Base-by-base conservation (phyloP, 2,329 filamentous ascomycete genomes). In the Trichoderma gracile region DNA sequence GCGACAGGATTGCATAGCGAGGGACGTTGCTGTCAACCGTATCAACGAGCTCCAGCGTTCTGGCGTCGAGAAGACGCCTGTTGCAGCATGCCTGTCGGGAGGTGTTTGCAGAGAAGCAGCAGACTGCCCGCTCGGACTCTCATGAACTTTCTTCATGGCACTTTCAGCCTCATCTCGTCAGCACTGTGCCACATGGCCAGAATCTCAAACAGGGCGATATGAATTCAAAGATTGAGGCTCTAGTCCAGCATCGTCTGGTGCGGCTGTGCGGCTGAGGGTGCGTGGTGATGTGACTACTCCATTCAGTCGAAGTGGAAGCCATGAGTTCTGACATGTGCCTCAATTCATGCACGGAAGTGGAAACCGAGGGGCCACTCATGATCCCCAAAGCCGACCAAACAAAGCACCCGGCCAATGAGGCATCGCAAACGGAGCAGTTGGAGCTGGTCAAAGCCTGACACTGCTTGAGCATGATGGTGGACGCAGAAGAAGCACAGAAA, bases 1-100 rank as follows among this genome's bases (percentile, higher is more conserved):
- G 73, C 3, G 73, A 74, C 8, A 74, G 65, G 55, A 74, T 73
- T 43, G 72, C 71, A 38, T 73, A 74, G 1, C 65, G 66, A 2
- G 72, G 72, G 25, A 66, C 40, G 3, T 25, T 19, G 38, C 62
- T 54, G 49, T 65, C 66, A 19, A 38, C 49, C 19, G 66, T 19
- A 43, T 65, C 63, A 42, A 65, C 63, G 17, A 65, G 50, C 19
- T 43, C 57, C 40, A 65, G 63, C 14, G 46, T 65, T 42, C 30
- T 62, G 21, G 63, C 63, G 25, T 65, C 43, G 40, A 65, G 50
- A 6, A 65, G 40, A 30, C 63, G 59, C 59, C 64, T 66, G 14
- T 17, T 64, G 45, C 25, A 52, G 27, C 60, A 59, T 65, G 8
- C 15, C 23, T n/a, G 17, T 12, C 25, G 12, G 17, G 0, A 38